phyloP scores from a whole-genome alignment of 1,284 basidiomycete species.

The Marasmius sp. region DNA sequence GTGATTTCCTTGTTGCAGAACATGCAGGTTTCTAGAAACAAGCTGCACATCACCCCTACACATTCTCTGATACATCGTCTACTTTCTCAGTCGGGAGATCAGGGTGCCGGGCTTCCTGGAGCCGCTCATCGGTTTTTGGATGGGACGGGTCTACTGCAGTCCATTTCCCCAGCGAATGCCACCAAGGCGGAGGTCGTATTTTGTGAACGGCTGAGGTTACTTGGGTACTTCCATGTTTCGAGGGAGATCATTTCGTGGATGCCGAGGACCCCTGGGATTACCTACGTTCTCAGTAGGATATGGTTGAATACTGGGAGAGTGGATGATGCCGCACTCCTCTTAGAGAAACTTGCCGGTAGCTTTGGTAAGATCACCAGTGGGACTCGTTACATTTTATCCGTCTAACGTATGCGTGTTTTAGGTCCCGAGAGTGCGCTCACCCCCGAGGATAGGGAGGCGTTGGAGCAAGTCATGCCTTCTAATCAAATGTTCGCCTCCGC shows the following conservation, averaged over 20 bases:
- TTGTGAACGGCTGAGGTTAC: slow-evolving; percentile 63
- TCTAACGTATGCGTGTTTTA: slow-evolving; percentile 25
- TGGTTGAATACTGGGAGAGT: slow-evolving; percentile 68
- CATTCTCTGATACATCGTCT: slow-evolving; percentile 74
- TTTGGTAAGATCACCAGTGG: slow-evolving; percentile 59
- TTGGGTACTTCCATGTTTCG: slow-evolving; percentile 66
- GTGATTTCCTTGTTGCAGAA: slow-evolving; percentile 64
- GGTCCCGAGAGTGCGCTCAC: slow-evolving; percentile 54
- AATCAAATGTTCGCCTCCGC: slow-evolving; percentile 56
- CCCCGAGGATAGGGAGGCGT: slow-evolving; percentile 61
- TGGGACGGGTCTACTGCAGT: slow-evolving; percentile 60
- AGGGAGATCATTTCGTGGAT: slow-evolving; percentile 71
- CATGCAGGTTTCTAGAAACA: slow-evolving; percentile 64
- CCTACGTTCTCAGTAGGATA: slow-evolving; percentile 72
- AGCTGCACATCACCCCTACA: slow-evolving; percentile 48
- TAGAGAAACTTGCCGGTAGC: slow-evolving; percentile 77
- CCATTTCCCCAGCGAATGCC: slow-evolving; percentile 61
- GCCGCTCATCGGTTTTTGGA: slow-evolving; percentile 72
- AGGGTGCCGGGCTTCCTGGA: slow-evolving; percentile 43
- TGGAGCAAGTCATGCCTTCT: slow-evolving; percentile 63
- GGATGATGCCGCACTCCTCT: slow-evolving; percentile 69
- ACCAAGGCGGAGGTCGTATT: slow-evolving; percentile 70
- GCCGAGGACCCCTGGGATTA: slow-evolving; percentile 72
- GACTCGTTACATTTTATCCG: slow-evolving; percentile 9
- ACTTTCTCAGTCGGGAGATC: slow-evolving; percentile 50